A percentile compares a stretch with the other conserved stretches of the same genome.
phyloP scores from a whole-genome alignment of 2,329 filamentous ascomycete species.

The Gliomastix tumulicola region DNA sequence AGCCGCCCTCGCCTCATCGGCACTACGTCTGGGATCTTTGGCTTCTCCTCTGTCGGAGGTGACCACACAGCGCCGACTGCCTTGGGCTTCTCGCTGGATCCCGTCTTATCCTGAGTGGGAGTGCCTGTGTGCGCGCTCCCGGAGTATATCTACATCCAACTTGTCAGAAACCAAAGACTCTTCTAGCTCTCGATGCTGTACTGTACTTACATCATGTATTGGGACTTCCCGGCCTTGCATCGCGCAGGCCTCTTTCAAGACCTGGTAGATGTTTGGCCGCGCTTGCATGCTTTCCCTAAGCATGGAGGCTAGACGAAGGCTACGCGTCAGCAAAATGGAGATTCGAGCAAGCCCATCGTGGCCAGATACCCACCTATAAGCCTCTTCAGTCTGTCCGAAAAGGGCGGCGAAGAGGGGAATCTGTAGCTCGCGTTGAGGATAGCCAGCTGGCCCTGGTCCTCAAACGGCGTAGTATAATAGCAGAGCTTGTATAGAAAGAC shows the following conservation, averaged over 20 bases:
- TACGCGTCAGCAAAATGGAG: constrained; percentile 10
- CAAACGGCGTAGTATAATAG: constrained; percentile 98
- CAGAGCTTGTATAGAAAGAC: constrained; percentile 96
- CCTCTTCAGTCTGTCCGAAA: constrained; percentile 83
- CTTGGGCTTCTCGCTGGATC: constrained; percentile 44
- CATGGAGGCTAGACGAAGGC: constrained; percentile 65
- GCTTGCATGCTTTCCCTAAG: constrained; percentile 71
- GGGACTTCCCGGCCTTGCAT: constrained; percentile 86
- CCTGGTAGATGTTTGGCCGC: constrained; percentile 91
- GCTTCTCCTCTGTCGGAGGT: constrained; percentile 62
- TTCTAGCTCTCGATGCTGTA: neutral
- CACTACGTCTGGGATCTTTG: constrained; percentile 77
- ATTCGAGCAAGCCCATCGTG: constrained; percentile 3
- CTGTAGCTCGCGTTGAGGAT: constrained; percentile 95
- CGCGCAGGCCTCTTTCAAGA: constrained; percentile 75
- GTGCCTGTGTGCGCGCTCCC: constrained; percentile 57
- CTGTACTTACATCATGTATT: constrained; percentile 73
- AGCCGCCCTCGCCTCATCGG: constrained; percentile 86
- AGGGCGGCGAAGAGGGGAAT: constrained; percentile 80
- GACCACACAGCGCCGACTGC: constrained; percentile 75
- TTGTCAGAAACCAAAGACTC: neutral
- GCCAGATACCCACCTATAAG: no score
- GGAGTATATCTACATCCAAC: constrained; percentile 58
- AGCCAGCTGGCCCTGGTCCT: constrained; percentile 94
- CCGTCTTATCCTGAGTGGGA: constrained; percentile 40